Evolutionary conservation across 768 basidiomycete genomes (phyloP), one percentile per base, ranked within the genome.

Genomic region (Clavaria fumosa): DNA sequence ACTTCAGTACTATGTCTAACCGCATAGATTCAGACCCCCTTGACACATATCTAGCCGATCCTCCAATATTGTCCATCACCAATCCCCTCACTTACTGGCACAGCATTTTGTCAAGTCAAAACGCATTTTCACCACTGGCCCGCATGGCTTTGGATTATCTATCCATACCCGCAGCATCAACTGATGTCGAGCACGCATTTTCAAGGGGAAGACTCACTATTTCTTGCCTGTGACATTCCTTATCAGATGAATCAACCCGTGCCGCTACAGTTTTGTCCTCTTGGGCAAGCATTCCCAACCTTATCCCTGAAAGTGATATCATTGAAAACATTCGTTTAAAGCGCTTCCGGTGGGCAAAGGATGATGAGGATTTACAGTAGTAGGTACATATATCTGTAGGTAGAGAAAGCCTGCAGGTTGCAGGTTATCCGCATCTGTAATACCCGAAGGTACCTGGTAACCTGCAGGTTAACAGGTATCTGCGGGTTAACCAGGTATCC

Each of bases 111-210:
- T 7, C 9, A 7, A 34, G 10, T 1, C 58, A 47, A 41, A 56
- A 56, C 3, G 28, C 31, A 4, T 50, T 61, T 0, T 52, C 50
- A 0, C 41, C 46, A 0, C 58, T 63, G 58, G 60, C 53, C 4
- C 34, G 55, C 0, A 52, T 7, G 52, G 58, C 23, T 54, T 50
- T 2, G 50, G 54, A 55, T 33, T 9, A 4, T 10, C 5, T 37
- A 9, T 5, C 34, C 18, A 7, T 10, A 10, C 15, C 17, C 50
- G 57, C 57, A 30, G 58, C 55, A 0, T 61, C 53, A 1, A 43
- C 54, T 11, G 49, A 56, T 35, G 50, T 60, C 11, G 47, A 58
- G 33, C 37, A 38, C 5, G 44, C 49, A 1, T 57, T 57, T 26
- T 51, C 49, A 18, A 38, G 33, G 18, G 53, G 57, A 2, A 35